phyloP scores from a whole-genome alignment of 2,329 filamentous ascomycete species.

The Diplodia scrobiculata region DNA sequence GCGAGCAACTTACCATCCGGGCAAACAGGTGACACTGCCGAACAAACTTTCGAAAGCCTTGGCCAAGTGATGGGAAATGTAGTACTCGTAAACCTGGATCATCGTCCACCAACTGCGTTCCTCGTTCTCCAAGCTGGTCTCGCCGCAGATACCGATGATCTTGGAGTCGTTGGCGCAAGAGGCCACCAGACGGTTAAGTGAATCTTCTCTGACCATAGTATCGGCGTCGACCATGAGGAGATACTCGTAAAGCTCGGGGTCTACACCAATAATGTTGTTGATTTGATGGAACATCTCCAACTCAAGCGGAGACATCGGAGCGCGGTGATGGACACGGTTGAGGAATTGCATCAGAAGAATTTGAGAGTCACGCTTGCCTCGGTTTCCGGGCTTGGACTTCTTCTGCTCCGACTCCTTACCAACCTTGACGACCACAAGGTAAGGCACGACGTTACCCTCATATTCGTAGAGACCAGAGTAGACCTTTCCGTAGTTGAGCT shows the following conservation, averaged over 20 bases:
- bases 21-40: slow-evolving; percentile 96
- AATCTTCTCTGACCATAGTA: slow-evolving; percentile 89
- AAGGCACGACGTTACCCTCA: slow-evolving; percentile 96
- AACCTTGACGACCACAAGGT: slow-evolving; percentile 93
- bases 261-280: slow-evolving; percentile 98
- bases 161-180: slow-evolving; percentile 91
- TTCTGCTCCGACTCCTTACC: slow-evolving; percentile 93
- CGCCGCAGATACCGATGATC: slow-evolving; percentile 96
- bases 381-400: slow-evolving; percentile 92
- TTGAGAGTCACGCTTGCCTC: slow-evolving; percentile 97
- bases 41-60: slow-evolving; percentile 99
- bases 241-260: slow-evolving; percentile 96
- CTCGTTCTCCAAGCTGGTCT: slow-evolving; percentile 94
- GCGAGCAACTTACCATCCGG: slow-evolving; percentile 78
- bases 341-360: slow-evolving; percentile 96
- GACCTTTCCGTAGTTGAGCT: slow-evolving; percentile 97
- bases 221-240: slow-evolving; percentile 97
- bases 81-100: slow-evolving; percentile 99
- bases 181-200: slow-evolving; percentile 87
- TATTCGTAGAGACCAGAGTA: slow-evolving; percentile 98
- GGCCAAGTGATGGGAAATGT: slow-evolving; percentile 93
- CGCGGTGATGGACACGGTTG: slow-evolving; percentile 92
- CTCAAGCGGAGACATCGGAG: slow-evolving; percentile 93
- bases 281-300: slow-evolving; percentile 99
- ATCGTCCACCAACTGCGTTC: slow-evolving; percentile 97